Percentiles rank a stretch among this genome's conserved stretches.
phyloP scores from a whole-genome alignment of 129 eudicot species.

The Dittrichia graveolens region DNA sequence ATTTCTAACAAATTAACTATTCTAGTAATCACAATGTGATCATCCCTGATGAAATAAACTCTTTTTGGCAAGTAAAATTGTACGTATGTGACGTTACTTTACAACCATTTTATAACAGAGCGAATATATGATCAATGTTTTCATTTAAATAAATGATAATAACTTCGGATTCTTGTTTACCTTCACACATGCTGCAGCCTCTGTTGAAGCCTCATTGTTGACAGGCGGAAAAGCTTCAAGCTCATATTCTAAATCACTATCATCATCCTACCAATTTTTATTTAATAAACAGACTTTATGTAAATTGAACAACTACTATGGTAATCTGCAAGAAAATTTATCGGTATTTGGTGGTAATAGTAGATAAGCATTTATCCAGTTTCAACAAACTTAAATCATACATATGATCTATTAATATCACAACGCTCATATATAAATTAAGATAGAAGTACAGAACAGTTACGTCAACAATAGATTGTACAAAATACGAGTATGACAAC shows the following conservation, averaged over 20 bases:
- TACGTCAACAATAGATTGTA: no score
- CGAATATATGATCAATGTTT: background rate
- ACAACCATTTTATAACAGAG: background rate
- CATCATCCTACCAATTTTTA: constrained; percentile 70
- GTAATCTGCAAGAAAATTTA: background rate
- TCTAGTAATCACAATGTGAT: constrained; percentile 11
- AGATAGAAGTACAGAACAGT: background rate
- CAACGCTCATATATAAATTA: background rate
- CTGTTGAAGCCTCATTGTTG: constrained; percentile 62
- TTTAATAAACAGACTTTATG: background rate
- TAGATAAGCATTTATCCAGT: background rate
- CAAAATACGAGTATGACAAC: background rate
- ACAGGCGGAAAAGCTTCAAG: constrained; percentile 78
- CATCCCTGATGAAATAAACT: background rate
- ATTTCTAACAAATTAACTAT: background rate
- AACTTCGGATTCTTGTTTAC: constrained; percentile 39
- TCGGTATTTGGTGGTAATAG: background rate
- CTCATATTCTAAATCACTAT: constrained; percentile 89
- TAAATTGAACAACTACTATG: constrained; percentile 1
- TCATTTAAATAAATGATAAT: background rate
- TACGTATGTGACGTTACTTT: background rate
- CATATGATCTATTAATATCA: background rate
- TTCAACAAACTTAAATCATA: background rate
- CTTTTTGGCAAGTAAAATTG: constrained; percentile 6
- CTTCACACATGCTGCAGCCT: constrained; percentile 91